Evolutionary conservation across 306 rosid genomes (phyloP), one percentile per base, ranked within the genome.

Genomic region (Fragaria iinumae): DNA sequence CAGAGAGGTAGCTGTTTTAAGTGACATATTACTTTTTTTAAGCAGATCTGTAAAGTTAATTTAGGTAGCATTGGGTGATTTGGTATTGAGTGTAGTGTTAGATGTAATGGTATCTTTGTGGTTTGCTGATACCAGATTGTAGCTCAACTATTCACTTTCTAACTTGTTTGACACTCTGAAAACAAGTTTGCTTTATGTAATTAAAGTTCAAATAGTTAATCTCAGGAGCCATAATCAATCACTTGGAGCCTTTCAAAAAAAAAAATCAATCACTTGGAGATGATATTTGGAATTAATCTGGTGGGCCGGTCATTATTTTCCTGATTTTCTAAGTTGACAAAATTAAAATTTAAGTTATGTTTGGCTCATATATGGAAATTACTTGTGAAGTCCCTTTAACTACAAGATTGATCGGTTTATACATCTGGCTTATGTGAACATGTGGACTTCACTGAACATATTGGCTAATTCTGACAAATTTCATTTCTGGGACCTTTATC

Each of bases 11-110:
- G 49, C 71, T 83, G 87, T 74, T 72, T 73, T 76, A 47, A 84
- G 57, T 84, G 80, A 80, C 70, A 69, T 47, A 50, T 74, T 66
- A 45, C 82, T 75, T 78, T 69, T 71, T 73, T 76, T 71, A 69
- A 85, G 80, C 89, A 96, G 99, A 88, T 88, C 74, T 75, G 5
- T 60, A 39, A 45, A 73, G 18, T 52, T 9, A 50, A 38, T 66
- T 68, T 41, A 52, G 23, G 18, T 72, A 8, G 79, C 49, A 56
- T 56, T 29, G 32, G 65, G 17, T 55, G 17, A 9, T 49, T 25
- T 77, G 41, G 67, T 12, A 14, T 49, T 20, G 69, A 52, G n/a
- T 49, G 36, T 21, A n/a, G 75, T 27, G 20, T 48, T 49, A 27
- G 45, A 11, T 70, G 32, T 23, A 59, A 3, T 18, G 13, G 41